Base-by-base conservation (phyloP, 2,329 filamentous ascomycete species). In the Exophiala dermatitidis region DNA sequence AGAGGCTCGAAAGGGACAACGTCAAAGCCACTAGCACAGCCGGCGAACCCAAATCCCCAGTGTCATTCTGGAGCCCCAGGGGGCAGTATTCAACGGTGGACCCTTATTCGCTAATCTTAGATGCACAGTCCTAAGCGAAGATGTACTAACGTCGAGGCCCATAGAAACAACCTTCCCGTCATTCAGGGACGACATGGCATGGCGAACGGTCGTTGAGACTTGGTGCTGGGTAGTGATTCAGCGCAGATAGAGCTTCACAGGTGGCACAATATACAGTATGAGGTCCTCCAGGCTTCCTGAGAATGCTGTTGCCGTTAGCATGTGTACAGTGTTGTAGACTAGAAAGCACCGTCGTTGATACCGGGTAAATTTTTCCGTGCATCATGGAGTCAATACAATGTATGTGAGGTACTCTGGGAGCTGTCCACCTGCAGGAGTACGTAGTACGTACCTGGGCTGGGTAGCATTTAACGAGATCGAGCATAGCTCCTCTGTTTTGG, bases 51-150 rank as follows among this genome's bases (percentile, higher is more conserved):
- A 12, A 41, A 41, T 31, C 38, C 38, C 42, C 38, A 41, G 28
- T 31, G 44, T 46, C 19, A 9, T 31, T 46, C 37, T n/a, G 12
- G 12, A 36, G 44, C 30, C 44, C 12, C 44, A 30, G 42, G 42
- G 42, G 42, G 28, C 37, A 34, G 10, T 34, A 36, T 31, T 38
- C 45, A 37, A 10, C 30, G 46, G 54, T 53, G 54, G 54, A 57
- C 46, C 53, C 12, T 9, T 36, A 46, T 40, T 52, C 53, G 53
- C 44, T 37, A 52, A 56, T 52, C 50, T 50, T 51, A 48, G 41
- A 31, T 44, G 52, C 52, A 51, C 33, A 19, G 36, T 38, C 19
- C 33, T 32, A 43, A 48, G 36, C 38, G 38, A 43, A 36, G 29
- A 41, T 12, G 5, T 5, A 9, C 38, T 3, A 26, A 26, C 29